Conservation (phyloP, 2,329 filamentous ascomycete genomes). For the Fusarium tjaetaba region DNA sequence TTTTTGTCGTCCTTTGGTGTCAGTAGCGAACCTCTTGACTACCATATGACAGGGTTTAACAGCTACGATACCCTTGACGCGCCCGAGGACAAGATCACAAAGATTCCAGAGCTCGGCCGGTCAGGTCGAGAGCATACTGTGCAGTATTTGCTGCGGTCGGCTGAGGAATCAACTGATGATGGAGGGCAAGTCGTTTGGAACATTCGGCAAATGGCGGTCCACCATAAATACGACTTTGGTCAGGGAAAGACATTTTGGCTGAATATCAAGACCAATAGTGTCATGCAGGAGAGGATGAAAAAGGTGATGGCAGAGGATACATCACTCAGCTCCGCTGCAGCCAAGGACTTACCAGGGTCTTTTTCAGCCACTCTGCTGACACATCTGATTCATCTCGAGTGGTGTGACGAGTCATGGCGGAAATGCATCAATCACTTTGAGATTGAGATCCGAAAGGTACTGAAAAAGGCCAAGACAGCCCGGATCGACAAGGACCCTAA, state of each 20-base stretch:
- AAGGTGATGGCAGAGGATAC: not conserved
- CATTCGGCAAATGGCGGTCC: not conserved
- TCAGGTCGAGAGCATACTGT: conserved; percentile 9
- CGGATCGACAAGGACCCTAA: not conserved
- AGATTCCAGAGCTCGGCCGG: conserved; percentile 7
- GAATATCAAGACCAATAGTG: not conserved
- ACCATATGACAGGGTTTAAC: conserved; percentile 18
- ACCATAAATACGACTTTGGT: not conserved
- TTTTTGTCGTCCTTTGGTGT: conserved; percentile 15
- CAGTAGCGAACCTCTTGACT: not conserved
- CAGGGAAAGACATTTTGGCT: not conserved
- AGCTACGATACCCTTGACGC: not conserved
- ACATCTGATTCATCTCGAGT: not conserved
- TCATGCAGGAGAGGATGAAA: not conserved
- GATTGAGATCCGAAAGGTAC: not conserved
- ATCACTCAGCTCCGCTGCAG: not conserved
- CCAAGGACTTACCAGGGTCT: not conserved
- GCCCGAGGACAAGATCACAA: accelerated
- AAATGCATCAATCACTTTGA: not conserved
- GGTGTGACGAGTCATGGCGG: not conserved
- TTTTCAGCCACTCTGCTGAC: not conserved
- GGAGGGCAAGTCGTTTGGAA: not conserved
- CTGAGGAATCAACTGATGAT: not conserved
- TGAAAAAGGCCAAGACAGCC: not conserved
- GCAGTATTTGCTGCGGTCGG: conserved; percentile 19